Base-by-base conservation (phyloP, 2,329 filamentous ascomycete genomes). In the Iodosphaeria phyllophila region DNA sequence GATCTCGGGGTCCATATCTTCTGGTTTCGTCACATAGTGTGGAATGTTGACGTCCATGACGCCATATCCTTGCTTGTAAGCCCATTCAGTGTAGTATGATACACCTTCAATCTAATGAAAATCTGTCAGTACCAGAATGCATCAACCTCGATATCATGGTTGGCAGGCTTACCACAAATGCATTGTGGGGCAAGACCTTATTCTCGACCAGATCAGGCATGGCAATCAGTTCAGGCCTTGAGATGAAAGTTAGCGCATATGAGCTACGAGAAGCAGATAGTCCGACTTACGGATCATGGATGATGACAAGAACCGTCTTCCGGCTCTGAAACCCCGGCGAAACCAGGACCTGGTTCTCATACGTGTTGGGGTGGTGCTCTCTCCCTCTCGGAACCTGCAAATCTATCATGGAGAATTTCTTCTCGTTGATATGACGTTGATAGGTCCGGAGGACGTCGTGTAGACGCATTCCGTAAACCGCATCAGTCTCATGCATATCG, bases 21-120 rank as follows among this genome's bases (percentile, higher is more conserved):
- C 63, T 20, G 68, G 56, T 12, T 64, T 60, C 2, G 74, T 73
- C 24, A 84, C 58, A 38, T 83, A 69, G 34, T 74, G 74, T 0
- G 86, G 86, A 3, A 98, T 64, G 35, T 95, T 95, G 30, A 92
- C 67, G 44, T 98, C 89, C 38, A 98, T 76, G 13, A 95, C 69
- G 2, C 72, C 80, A 40, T 86, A 92, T 10, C 64, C 69, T 29
- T 80, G 64, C n/a, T 61, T 52, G 12, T 73, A 50, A 0, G 82
- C 82, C 82, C 83, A 92, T 30, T 76, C 71, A 33, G 93, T 69
- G 45, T 92, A 93, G 15, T 71, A 65, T 41, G 72, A 70, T 23
- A 83, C 64, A 24, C 70, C 65, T 58, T 95, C 84, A 52, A 78
- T 70, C 83, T 92, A 5, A 24, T 9, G 25, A 51, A 21, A 12